A percentile compares a stretch with the other conserved stretches of the same genome.
These are phyloP conservation scores for Trichocomaceae sp. DNA, from an alignment of 2,329 filamentous ascomycete species.

Conservation along the genomic window DNA sequence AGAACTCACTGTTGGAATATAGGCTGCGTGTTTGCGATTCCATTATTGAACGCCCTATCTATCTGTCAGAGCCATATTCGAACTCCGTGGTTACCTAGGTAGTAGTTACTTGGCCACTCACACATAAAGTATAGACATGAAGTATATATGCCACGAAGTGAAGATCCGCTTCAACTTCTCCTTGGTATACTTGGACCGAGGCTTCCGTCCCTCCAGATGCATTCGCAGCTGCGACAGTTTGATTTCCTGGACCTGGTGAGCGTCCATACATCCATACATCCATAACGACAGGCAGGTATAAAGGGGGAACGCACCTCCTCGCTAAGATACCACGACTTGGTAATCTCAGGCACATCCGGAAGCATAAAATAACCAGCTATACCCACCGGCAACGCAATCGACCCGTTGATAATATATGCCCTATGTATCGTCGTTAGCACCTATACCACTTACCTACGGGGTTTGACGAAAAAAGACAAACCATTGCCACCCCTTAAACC, in stretches of 20 bases:
- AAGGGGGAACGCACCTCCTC: constrained; percentile 24
- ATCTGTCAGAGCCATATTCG: background rate
- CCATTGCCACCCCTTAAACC: constrained; percentile 51
- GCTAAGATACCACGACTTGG: constrained; percentile 44
- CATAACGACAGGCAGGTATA: too few species aligned
- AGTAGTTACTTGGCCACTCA: constrained; percentile 20
- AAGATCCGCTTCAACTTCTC: constrained; percentile 56
- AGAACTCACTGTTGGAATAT: constrained; percentile 45
- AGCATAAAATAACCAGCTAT: constrained; percentile 45
- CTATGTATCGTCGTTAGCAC: background rate
- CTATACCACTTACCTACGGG: too few species aligned
- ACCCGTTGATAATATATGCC: constrained; percentile 34
- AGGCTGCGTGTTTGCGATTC: constrained; percentile 45
- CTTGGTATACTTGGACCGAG: constrained; percentile 42
- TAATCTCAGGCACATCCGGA: constrained; percentile 48
- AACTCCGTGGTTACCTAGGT: background rate
- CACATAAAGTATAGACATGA: constrained; percentile 53
- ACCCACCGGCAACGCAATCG: constrained; percentile 49
- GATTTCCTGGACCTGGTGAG: constrained; percentile 31
- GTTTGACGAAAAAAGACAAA: constrained; percentile 14
- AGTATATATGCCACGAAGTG: constrained; percentile 58
- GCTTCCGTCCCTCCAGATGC: constrained; percentile 44
- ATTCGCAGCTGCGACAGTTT: constrained; percentile 45
- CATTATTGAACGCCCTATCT: constrained; percentile 55
- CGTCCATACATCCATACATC: too few species aligned